phyloP scores from a whole-genome alignment of 2,329 filamentous ascomycete genomes.

The Trichoderma koningiopsis region DNA sequence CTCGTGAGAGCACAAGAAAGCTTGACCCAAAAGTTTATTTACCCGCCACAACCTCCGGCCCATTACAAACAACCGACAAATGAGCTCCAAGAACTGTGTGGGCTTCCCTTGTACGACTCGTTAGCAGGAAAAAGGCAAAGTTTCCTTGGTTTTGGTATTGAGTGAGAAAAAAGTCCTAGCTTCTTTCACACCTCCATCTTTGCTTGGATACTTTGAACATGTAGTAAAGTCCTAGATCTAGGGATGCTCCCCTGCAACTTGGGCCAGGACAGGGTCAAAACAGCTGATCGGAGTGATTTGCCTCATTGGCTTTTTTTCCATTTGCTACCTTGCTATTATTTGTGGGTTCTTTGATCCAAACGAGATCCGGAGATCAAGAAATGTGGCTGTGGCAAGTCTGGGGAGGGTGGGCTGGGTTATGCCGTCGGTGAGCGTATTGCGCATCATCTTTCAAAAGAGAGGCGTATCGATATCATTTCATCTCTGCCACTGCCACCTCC shows the following conservation, averaged over 20 bases:
- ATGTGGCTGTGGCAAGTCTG: background rate
- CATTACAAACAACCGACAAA: background rate
- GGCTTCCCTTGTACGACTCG: slow-evolving; percentile 3
- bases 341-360: background rate
- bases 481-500: slow-evolving; percentile 9
- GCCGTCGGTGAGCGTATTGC: slow-evolving; percentile 2
- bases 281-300: slow-evolving; percentile 17
- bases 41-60: background rate
- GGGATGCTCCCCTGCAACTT: background rate
- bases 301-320: slow-evolving; percentile 7
- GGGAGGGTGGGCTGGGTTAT: background rate
- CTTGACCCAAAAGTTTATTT: slow-evolving; percentile 5
- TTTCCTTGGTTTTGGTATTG: background rate
- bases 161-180: slow-evolving; percentile 20
- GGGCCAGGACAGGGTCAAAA: slow-evolving; percentile 5
- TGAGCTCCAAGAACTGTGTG: background rate
- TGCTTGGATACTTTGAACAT: background rate
- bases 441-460: background rate
- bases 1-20: background rate
- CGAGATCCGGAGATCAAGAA: background rate
- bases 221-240: slow-evolving; percentile 12
- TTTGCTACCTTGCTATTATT: background rate
- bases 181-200: too few species aligned
- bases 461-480: background rate
- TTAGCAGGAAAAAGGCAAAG: background rate